Evolutionary conservation across 139 green algal genomes (phyloP).

Genomic region (Asterochloris sp.): DNA sequence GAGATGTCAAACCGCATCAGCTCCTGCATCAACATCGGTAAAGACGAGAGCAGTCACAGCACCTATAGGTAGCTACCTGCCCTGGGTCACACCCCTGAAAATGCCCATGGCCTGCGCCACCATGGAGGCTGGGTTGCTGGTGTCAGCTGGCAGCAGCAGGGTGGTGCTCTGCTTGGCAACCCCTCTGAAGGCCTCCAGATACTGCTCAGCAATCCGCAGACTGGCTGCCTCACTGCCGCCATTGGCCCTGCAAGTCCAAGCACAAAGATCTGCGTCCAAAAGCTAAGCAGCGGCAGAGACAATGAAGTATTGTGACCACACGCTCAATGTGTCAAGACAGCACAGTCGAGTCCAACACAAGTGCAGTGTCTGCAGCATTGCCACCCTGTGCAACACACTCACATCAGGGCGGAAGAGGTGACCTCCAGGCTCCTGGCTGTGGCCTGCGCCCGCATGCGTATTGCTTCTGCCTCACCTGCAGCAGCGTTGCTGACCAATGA

Average conservation of each 20-base stretch:
- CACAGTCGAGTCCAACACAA: background rate
- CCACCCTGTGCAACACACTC: background rate
- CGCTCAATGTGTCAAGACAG: background rate
- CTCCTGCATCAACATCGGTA: too few species aligned
- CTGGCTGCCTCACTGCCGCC: constrained; percentile 68
- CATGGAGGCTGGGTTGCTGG: constrained; percentile 75
- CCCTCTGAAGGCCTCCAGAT: constrained; percentile 70
- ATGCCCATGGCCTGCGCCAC: constrained; percentile 76
- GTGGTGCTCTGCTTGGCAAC: constrained; percentile 90
- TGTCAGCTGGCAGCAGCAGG: constrained; percentile 78
- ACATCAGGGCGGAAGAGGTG: constrained; percentile 56
- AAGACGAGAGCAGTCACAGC: too few species aligned
- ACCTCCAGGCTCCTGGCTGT: constrained; percentile 59
- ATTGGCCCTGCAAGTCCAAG: background rate
- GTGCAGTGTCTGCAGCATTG: background rate
- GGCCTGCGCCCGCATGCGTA: constrained; percentile 61
- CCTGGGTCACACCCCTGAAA: constrained; percentile 40
- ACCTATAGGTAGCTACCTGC: background rate
- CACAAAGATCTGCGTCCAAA: background rate
- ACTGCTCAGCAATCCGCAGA: constrained; percentile 78
- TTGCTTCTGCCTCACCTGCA: constrained; percentile 62
- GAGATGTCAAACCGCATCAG: too few species aligned
- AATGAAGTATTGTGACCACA: background rate
- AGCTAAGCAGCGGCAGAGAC: background rate
- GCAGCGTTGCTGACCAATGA: too few species aligned